Evolutionary conservation across 768 basidiomycete genomes (phyloP).

Genomic region (Gelatoporia subvermispora): DNA sequence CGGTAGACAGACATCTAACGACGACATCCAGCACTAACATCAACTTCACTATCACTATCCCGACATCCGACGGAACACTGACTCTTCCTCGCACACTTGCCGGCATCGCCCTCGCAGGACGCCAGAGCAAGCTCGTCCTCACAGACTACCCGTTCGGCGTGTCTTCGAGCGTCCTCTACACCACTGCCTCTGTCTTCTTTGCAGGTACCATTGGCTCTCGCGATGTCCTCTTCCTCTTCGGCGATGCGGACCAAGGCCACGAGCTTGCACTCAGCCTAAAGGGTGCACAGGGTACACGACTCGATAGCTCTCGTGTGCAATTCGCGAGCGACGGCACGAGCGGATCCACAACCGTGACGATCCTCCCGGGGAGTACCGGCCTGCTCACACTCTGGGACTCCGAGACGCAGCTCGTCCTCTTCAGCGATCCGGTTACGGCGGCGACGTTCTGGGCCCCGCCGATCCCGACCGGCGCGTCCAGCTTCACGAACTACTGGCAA

Average conservation of each 20-base stretch:
- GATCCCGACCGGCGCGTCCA: conserved; percentile 37
- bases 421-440: conserved; percentile 59
- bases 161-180: conserved; percentile 51
- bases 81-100: conserved; percentile 52
- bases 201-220: conserved; percentile 42
- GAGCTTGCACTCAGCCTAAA: conserved; percentile 28
- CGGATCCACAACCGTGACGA: conserved; percentile 41
- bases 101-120: conserved; percentile 56
- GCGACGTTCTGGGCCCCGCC: conserved; percentile 76
- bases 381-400: conserved; percentile 65
- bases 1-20: background rate
- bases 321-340: conserved; percentile 19
- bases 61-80: conserved; percentile 46
- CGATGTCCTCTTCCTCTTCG: conserved; percentile 39
- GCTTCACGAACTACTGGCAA: conserved; percentile 53
- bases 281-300: conserved; percentile 6
- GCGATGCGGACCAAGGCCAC: conserved; percentile 27
- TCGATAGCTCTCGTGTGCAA: conserved; percentile 16
- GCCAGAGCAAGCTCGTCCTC: conserved; percentile 70
- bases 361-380: conserved; percentile 53
- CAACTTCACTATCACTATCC: conserved; percentile 57
- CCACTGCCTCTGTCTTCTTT: conserved; percentile 71
- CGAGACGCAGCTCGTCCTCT: conserved; percentile 61
- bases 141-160: conserved; percentile 69
- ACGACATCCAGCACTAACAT: conserved; percentile 35